Conservation (phyloP, 1,284 basidiomycete genomes). For the Cryptococcus amylolentus region DNA sequence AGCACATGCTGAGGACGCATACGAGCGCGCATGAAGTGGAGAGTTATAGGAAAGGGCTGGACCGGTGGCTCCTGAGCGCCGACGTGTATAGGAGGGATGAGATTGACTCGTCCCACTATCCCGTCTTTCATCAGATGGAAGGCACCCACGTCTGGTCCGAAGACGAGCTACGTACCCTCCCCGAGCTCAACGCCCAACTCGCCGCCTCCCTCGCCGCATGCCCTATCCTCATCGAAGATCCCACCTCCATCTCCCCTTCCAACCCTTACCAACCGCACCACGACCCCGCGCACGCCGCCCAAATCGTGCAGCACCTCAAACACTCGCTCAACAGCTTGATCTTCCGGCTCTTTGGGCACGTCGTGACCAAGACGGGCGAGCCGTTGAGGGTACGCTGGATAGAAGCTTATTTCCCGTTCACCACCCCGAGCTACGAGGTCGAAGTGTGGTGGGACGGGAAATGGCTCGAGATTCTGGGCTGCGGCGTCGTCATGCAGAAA, state of each 20-base stretch:
- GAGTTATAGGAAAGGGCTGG: slow-evolving; percentile 70
- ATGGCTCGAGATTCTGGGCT: slow-evolving; percentile 96
- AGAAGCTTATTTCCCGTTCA: slow-evolving; percentile 97
- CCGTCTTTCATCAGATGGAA: slow-evolving; percentile 98
- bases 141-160: slow-evolving; percentile 74
- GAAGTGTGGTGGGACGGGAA: slow-evolving; percentile 95
- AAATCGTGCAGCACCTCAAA: slow-evolving; percentile 82
- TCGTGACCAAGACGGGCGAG: slow-evolving; percentile 48
- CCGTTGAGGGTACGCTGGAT: slow-evolving; percentile 94
- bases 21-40: slow-evolving; percentile 98
- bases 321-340: slow-evolving; percentile 86
- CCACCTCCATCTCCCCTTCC: slow-evolving; percentile 65
- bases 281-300: slow-evolving; percentile 64
- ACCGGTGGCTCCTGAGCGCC: slow-evolving; percentile 88
- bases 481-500: slow-evolving; percentile 84
- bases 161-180: slow-evolving; percentile 50
- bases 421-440: slow-evolving; percentile 94
- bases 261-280: slow-evolving; percentile 82
- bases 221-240: slow-evolving; percentile 81
- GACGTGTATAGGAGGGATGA: slow-evolving; percentile 99
- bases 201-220: slow-evolving; percentile 60
- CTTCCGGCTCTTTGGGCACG: slow-evolving; percentile 72
- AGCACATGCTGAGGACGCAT: slow-evolving; percentile 91
- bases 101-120: slow-evolving; percentile 95
- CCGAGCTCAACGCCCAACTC: slow-evolving; percentile 58